A percentile compares a stretch with the other conserved stretches of the same genome.
These are phyloP conservation scores for Venturia oleaginea DNA, from an alignment of 2,329 filamentous ascomycete genomes.

Conservation along the genomic window DNA sequence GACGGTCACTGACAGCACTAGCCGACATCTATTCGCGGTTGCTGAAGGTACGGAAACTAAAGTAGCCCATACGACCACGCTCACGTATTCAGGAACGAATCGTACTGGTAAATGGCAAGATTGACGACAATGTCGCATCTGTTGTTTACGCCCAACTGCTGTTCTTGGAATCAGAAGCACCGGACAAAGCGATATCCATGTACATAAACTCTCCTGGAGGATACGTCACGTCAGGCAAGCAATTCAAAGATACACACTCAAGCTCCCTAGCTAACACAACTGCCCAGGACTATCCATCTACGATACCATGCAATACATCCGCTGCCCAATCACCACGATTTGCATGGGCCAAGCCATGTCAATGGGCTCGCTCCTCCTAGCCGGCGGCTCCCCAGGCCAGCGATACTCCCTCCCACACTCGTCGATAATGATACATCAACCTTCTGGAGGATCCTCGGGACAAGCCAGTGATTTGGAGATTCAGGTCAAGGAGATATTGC, in stretches of 20 bases:
- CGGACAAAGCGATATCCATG: slow-evolving; percentile 88
- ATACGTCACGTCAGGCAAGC: slow-evolving; percentile 67
- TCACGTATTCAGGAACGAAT: slow-evolving; percentile 63
- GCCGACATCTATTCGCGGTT: slow-evolving; percentile 39
- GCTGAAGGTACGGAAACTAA: slow-evolving; percentile 25
- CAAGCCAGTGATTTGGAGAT: slow-evolving; percentile 81
- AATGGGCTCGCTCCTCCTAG: slow-evolving; percentile 85
- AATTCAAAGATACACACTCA: not conserved
- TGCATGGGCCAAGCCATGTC: slow-evolving; percentile 90
- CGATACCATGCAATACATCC: slow-evolving; percentile 97
- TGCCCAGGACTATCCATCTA: slow-evolving; percentile 66
- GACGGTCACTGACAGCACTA: slow-evolving; percentile 15
- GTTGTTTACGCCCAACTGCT: slow-evolving; percentile 84
- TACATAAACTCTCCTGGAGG: slow-evolving; percentile 98
- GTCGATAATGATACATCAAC: slow-evolving; percentile 96
- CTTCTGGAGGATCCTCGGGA: slow-evolving; percentile 63
- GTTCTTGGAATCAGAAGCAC: slow-evolving; percentile 94
- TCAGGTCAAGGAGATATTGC: slow-evolving; percentile 91
- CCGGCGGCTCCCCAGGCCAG: slow-evolving; percentile 76
- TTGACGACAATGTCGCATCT: slow-evolving; percentile 63
- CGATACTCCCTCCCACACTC: slow-evolving; percentile 86
- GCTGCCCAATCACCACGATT: slow-evolving; percentile 84
- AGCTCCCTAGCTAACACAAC: slow-evolving; percentile 15
- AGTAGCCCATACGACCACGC: slow-evolving; percentile 9
- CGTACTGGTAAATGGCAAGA: slow-evolving; percentile 82